Percentiles rank a stretch among this genome's conserved stretches.
Conservation (phyloP, 2,329 filamentous ascomycete genomes). For the Rutstroemia sp. region DNA sequence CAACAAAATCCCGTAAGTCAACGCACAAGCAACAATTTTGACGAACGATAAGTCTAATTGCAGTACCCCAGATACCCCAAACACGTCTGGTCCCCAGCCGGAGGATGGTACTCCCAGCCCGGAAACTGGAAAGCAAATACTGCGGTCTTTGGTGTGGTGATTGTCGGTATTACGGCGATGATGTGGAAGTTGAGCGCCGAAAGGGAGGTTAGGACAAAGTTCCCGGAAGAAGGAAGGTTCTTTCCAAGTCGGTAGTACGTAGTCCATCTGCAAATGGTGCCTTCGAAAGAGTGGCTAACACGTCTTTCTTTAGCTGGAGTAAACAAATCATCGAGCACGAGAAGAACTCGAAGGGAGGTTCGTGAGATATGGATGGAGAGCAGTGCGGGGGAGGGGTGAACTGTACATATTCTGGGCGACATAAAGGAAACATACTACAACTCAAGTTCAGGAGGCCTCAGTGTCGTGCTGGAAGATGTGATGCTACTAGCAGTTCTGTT, state of each 20-base stretch:
- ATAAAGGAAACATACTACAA: background rate
- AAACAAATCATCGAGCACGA: slow-evolving; percentile 66
- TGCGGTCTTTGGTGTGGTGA: slow-evolving; percentile 59
- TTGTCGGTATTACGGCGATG: slow-evolving; percentile 60
- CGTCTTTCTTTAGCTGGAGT: slow-evolving; percentile 50
- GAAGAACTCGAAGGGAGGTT: slow-evolving; percentile 30
- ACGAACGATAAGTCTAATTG: background rate
- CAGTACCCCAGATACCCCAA: slow-evolving; percentile 74
- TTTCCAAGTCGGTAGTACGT: slow-evolving; percentile 79
- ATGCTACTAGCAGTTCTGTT: no score
- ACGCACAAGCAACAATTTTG: slow-evolving; percentile 9
- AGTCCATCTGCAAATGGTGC: slow-evolving; percentile 19
- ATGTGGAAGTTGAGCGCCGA: slow-evolving; percentile 68
- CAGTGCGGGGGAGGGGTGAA: background rate
- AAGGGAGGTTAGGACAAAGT: slow-evolving; percentile 63
- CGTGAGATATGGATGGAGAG: slow-evolving; percentile 8
- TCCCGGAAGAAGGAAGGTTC: slow-evolving; percentile 71
- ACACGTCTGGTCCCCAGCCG: slow-evolving; percentile 97
- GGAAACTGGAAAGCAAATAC: slow-evolving; percentile 95
- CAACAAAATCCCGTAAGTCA: slow-evolving; percentile 62
- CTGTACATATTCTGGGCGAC: slow-evolving; percentile 24
- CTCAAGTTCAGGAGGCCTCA: background rate
- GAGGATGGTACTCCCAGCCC: slow-evolving; percentile 96
- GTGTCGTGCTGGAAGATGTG: no score
- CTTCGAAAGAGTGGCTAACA: background rate